Evolutionary conservation across 495 filamentous ascomycete genomes (phyloP).

Genomic region (Aspergillus cristatus): DNA sequence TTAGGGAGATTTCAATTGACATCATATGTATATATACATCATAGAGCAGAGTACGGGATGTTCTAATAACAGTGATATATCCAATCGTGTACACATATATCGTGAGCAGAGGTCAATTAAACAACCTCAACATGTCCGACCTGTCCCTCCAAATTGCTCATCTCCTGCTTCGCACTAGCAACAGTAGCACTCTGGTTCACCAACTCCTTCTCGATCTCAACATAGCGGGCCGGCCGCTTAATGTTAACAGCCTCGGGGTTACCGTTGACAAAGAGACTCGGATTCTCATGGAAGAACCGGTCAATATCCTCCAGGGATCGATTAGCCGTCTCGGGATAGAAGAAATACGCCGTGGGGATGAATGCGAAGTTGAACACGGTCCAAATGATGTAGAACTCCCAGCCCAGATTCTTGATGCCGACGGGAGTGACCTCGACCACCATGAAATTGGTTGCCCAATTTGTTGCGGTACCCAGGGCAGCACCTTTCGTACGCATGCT

Average conservation of each 20-base stretch:
- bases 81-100: no score
- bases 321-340: slow-evolving; percentile 28
- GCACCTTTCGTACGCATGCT: slow-evolving; percentile 27
- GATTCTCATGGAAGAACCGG: neutral
- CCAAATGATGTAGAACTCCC: slow-evolving; percentile 54
- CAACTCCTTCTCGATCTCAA: neutral
- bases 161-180: no score
- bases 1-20: no score
- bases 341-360: slow-evolving; percentile 36
- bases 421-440: slow-evolving; percentile 53
- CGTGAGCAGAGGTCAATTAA: no score
- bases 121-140: no score
- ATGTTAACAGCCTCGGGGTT: neutral
- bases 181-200: neutral
- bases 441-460: slow-evolving; percentile 40
- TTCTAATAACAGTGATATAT: no score
- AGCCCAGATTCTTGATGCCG: slow-evolving; percentile 43
- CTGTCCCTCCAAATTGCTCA: no score
- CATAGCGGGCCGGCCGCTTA: neutral
- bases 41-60: no score
- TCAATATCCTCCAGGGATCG: neutral
- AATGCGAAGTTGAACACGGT: slow-evolving; percentile 45
- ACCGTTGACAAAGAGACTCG: neutral
- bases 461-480: slow-evolving; percentile 26
- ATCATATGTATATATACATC: no score